These are phyloP conservation scores for Trichophyton equinum DNA, from an alignment of 2,329 filamentous ascomycete species.

Conservation along the genomic window DNA sequence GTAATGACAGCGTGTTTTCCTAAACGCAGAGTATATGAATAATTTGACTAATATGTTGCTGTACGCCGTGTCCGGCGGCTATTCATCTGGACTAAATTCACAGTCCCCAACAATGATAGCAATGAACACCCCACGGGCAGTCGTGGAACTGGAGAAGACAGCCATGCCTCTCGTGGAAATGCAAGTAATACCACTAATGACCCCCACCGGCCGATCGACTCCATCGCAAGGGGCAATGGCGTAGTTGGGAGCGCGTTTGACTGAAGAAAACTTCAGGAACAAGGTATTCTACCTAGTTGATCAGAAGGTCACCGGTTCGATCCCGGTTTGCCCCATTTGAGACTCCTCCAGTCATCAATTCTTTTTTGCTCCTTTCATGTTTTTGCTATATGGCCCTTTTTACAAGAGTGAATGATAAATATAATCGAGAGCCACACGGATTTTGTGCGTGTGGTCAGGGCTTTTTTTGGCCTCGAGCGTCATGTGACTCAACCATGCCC, in stretches of 20 bases:
- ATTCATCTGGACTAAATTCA: too few species aligned
- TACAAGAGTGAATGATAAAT: not conserved
- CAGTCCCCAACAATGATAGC: not conserved
- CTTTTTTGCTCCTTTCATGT: not conserved
- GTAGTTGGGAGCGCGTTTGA: conserved; percentile 5
- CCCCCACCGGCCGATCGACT: not conserved
- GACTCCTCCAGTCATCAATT: not conserved
- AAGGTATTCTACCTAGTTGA: conserved; percentile 2
- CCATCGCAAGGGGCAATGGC: conserved; percentile 3
- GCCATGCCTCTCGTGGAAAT: not conserved
- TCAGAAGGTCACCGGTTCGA: conserved; percentile 5
- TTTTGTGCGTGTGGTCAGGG: not conserved
- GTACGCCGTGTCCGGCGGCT: too few species aligned
- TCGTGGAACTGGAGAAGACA: not conserved
- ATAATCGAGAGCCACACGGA: not conserved
- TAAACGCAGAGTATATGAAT: not conserved
- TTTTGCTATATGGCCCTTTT: not conserved
- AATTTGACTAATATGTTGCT: not conserved
- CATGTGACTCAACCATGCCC: not conserved
- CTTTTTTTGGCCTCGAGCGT: not conserved
- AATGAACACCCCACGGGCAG: not conserved
- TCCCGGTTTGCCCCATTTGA: conserved; percentile 5
- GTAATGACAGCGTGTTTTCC: not conserved
- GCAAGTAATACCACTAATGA: not conserved
- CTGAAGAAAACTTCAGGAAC: conserved; percentile 3